phyloP scores from a whole-genome alignment of 2,329 filamentous ascomycete species.

The Nothophoma quercina region DNA sequence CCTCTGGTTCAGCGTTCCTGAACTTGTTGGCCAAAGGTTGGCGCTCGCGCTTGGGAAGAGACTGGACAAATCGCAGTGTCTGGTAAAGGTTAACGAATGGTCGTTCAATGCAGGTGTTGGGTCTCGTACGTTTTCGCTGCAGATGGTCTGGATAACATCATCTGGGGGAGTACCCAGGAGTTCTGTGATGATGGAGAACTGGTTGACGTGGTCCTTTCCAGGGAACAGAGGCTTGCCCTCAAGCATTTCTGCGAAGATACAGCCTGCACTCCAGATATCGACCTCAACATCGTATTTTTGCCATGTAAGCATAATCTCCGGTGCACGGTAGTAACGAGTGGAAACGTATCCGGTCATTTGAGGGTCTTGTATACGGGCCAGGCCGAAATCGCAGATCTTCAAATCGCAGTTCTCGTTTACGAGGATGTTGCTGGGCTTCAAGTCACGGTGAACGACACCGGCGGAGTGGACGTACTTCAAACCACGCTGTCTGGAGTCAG shows the following conservation, averaged over 20 bases:
- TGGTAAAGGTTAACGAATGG: slow-evolving; percentile 50
- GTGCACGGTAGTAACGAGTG: slow-evolving; percentile 96
- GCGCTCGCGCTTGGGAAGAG: slow-evolving; percentile 90
- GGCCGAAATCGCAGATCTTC: slow-evolving; percentile 98
- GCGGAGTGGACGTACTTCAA: slow-evolving; percentile 99
- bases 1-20: slow-evolving; percentile 87
- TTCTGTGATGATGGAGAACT: slow-evolving; percentile 99
- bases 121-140: slow-evolving; percentile 83
- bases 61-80: slow-evolving; percentile 97
- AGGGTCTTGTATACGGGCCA: slow-evolving; percentile 96
- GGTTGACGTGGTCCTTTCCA: slow-evolving; percentile 98
- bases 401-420: slow-evolving; percentile 99
- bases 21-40: slow-evolving; percentile 89
- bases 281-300: slow-evolving; percentile 99
- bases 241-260: slow-evolving; percentile 99
- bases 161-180: slow-evolving; percentile 94
- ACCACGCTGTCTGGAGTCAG: slow-evolving; percentile 71
- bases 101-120: too few relatives aligned
- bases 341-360: slow-evolving; percentile 99
- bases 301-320: slow-evolving; percentile 99
- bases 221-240: slow-evolving; percentile 98
- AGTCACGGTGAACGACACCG: slow-evolving; percentile 94
- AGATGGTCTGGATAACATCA: slow-evolving; percentile 98
- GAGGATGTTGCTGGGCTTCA: slow-evolving; percentile 98
- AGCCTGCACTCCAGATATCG: slow-evolving; percentile 98